Conservation (phyloP, 495 filamentous ascomycete genomes). For the Penicillium turbatum region DNA sequence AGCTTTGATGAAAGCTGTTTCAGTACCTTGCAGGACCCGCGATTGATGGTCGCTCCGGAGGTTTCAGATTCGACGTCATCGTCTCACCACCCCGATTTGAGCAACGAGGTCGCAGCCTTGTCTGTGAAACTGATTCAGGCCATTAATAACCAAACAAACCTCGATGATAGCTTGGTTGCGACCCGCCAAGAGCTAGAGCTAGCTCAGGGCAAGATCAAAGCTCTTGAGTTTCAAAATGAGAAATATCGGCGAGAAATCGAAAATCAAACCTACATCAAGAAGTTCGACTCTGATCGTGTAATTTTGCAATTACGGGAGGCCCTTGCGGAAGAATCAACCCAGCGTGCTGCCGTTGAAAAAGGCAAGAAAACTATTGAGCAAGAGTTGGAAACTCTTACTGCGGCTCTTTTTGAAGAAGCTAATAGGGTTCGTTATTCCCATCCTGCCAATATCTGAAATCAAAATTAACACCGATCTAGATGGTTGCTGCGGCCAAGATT, state of each 20-base stretch:
- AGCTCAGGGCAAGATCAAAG: conserved; percentile 61
- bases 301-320: conserved; percentile 65
- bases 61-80: conserved; percentile 37
- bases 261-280: conserved; percentile 64
- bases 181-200: conserved; percentile 79
- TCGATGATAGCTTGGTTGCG: conserved; percentile 82
- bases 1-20: conserved; percentile 38
- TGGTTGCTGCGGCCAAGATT: conserved; percentile 77
- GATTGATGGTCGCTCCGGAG: conserved; percentile 35
- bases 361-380: conserved; percentile 70
- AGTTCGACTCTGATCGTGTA: conserved; percentile 63
- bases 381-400: conserved; percentile 84
- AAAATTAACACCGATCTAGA: conserved; percentile 50
- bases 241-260: conserved; percentile 69
- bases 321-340: conserved; percentile 57
- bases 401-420: conserved; percentile 90
- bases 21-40: conserved; percentile 50
- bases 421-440: conserved; percentile 58
- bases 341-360: conserved; percentile 58
- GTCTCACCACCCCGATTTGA: conserved; percentile 70
- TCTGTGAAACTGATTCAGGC: conserved; percentile 95
- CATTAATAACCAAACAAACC: conserved; percentile 91
- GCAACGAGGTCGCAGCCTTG: conserved; percentile 81
- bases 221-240: conserved; percentile 63
- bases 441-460: background rate